These are phyloP conservation scores for Aspergillus awamori DNA, from an alignment of 2,329 filamentous ascomycete genomes.

Conservation along the genomic window DNA sequence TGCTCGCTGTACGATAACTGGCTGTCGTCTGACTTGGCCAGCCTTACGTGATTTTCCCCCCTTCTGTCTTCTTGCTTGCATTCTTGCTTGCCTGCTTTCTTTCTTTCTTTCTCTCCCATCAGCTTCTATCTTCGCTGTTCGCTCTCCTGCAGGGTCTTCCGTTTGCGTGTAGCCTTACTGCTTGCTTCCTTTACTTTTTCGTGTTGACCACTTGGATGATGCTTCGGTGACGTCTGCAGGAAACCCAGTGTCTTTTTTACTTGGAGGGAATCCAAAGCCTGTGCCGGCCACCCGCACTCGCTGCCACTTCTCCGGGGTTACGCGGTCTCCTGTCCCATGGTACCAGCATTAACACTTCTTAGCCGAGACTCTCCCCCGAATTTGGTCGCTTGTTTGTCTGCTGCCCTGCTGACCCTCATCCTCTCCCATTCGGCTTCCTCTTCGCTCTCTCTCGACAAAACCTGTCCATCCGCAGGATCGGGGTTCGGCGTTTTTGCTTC, in stretches of 20 bases:
- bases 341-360: constrained; percentile 23
- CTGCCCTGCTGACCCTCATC: constrained; percentile 17
- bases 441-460: not conserved
- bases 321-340: constrained; percentile 28
- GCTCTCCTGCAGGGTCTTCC: not conserved
- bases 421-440: constrained; percentile 1
- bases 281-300: constrained; percentile 10
- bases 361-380: constrained; percentile 15
- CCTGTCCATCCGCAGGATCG: constrained; percentile 13
- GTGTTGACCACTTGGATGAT: constrained; percentile 15
- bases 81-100: not conserved
- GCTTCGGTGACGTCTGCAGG: constrained; percentile 19
- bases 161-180: not conserved
- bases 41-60: constrained; percentile 9
- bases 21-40: constrained; percentile 13
- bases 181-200: not conserved
- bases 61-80: constrained; percentile 1
- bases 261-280: not conserved
- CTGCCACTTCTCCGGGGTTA: constrained; percentile 17
- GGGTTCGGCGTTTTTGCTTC: constrained; percentile 15
- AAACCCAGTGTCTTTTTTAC: constrained; percentile 1
- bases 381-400: constrained; percentile 6
- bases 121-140: not conserved
- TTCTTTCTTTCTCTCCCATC: not conserved
- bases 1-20: constrained; percentile 1